phyloP scores from a whole-genome alignment of 257 asterid species.

The Cynanchum wilfordii region DNA sequence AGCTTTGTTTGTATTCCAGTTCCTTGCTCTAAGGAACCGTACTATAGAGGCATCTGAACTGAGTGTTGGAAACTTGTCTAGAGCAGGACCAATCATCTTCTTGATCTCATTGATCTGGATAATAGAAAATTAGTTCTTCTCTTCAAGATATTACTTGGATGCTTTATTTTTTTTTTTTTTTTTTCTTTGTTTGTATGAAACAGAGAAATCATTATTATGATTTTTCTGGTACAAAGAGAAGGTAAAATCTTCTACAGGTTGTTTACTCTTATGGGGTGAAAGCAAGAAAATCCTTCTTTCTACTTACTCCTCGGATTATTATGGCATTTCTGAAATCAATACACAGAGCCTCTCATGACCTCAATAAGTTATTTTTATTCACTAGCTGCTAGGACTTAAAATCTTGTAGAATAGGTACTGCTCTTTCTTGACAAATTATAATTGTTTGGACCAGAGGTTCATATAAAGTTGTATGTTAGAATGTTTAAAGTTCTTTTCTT shows the following conservation, averaged over 20 bases:
- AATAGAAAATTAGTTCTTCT: background rate
- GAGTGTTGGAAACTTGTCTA: conserved; percentile 31
- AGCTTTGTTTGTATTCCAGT: conserved; percentile 48
- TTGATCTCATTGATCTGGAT: conserved; percentile 45
- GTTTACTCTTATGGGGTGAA: background rate
- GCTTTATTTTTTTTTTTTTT: background rate
- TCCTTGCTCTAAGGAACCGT: conserved; percentile 56
- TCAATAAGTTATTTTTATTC: background rate
- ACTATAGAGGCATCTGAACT: conserved; percentile 45
- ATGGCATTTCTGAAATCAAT: background rate
- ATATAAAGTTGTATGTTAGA: background rate
- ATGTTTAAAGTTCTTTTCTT: background rate
- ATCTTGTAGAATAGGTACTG: background rate
- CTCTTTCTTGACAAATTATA: background rate
- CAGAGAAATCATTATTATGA: background rate
- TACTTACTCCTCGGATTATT: background rate
- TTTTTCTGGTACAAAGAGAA: no score
- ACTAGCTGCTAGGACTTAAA: background rate
- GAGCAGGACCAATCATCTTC: conserved; percentile 38
- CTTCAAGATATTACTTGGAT: background rate
- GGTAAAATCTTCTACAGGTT: no score
- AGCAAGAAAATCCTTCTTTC: background rate
- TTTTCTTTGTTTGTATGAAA: background rate
- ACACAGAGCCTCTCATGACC: background rate
- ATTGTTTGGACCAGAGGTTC: background rate